phyloP scores from a whole-genome alignment of 179 eudicot genomes.

The Amaranthus tricolor region DNA sequence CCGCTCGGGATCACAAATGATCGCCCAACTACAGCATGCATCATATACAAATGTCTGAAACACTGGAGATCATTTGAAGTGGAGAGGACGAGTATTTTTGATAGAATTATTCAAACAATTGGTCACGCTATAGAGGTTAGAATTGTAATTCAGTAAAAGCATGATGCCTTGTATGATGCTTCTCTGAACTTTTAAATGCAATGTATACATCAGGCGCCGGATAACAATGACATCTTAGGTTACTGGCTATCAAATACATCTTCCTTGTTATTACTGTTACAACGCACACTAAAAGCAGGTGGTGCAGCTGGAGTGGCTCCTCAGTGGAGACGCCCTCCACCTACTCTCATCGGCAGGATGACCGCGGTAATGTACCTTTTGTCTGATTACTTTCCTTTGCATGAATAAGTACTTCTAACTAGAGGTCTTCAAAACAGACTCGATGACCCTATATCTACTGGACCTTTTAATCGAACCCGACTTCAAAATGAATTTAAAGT shows the following conservation, averaged over 20 bases:
- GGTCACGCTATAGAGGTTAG: slow-evolving; percentile 84
- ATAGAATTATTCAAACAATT: slow-evolving; percentile 75
- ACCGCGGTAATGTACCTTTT: slow-evolving; percentile 47
- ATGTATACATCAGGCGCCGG: slow-evolving; percentile 59
- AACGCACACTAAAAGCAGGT: slow-evolving; percentile 71
- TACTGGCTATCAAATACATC: slow-evolving; percentile 92
- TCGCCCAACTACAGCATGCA: slow-evolving; percentile 87
- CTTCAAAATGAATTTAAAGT: too few species aligned
- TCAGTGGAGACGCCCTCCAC: slow-evolving; percentile 66
- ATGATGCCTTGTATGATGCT: slow-evolving; percentile 12
- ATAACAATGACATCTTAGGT: slow-evolving; percentile 69
- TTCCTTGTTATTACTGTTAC: slow-evolving; percentile 68
- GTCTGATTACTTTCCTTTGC: slow-evolving; percentile 4
- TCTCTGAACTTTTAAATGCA: slow-evolving; percentile 25
- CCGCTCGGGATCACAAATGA: slow-evolving; percentile 79
- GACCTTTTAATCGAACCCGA: too few species aligned
- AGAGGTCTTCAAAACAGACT: too few species aligned
- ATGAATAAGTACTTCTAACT: neutral
- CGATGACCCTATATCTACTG: too few species aligned
- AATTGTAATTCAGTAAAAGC: slow-evolving; percentile 8
- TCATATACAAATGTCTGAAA: slow-evolving; percentile 86
- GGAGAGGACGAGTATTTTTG: slow-evolving; percentile 85
- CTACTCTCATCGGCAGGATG: slow-evolving; percentile 77
- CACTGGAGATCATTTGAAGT: slow-evolving; percentile 96
- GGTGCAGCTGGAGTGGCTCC: slow-evolving; percentile 75